These are phyloP conservation scores for Pterulicium gracile DNA, from an alignment of 1,284 basidiomycete genomes.

Conservation along the genomic window DNA sequence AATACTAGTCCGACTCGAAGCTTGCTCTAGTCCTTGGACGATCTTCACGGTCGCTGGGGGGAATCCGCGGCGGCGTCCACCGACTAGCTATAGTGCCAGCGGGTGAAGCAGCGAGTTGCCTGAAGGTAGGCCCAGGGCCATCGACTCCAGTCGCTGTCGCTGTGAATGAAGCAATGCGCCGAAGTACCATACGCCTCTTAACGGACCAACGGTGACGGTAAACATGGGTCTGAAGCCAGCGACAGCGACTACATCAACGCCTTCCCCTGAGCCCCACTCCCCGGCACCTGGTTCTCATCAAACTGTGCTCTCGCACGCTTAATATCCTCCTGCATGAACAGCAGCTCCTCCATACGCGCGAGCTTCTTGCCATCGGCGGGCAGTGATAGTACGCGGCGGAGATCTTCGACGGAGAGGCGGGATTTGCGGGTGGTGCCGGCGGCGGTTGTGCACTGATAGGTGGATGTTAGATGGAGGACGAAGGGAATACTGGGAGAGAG, in stretches of 20 bases:
- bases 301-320: constrained; percentile 79
- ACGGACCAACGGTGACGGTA: no score
- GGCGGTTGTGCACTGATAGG: constrained; percentile 64
- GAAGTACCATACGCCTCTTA: no score
- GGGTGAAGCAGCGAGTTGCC: no score
- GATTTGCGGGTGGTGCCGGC: constrained; percentile 56
- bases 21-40: no score
- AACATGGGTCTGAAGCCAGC: no score
- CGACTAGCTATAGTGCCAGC: no score
- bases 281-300: constrained; percentile 42
- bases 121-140: no score
- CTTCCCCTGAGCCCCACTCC: not conserved
- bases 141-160: no score
- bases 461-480: not conserved
- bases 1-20: no score
- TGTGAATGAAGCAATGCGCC: no score
- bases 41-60: no score
- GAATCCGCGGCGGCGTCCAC: no score
- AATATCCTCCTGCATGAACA: constrained; percentile 89
- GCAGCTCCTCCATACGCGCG: constrained; percentile 77
- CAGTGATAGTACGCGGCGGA: constrained; percentile 63
- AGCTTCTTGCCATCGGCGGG: constrained; percentile 80
- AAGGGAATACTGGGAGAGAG: constrained; percentile 9
- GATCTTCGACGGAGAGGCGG: constrained; percentile 72
- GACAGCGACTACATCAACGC: constrained; percentile 1